Base-by-base conservation (phyloP, 73 alveolate species). In the Paramecium primaurelia region DNA sequence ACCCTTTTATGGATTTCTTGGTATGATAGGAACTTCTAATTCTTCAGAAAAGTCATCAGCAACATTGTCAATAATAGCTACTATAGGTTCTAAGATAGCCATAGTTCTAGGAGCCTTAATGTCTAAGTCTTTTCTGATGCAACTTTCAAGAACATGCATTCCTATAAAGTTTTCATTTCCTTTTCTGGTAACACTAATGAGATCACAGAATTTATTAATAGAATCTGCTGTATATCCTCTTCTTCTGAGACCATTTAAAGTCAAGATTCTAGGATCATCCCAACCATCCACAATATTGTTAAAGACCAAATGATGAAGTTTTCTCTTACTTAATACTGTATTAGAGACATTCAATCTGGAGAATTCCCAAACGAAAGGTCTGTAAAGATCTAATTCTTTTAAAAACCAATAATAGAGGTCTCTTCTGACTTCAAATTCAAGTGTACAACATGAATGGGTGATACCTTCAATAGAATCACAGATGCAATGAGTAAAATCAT, bases 361-460 rank as follows among this genome's bases (percentile, higher is more conserved):
- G 96, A 95, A 98, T 94, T 98, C 99, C 99, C 99, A 98, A 3
- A 98, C 99, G 34, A 92, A 94, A 8, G 99, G 99, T 73, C 99
- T 94, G 93, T 98, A 98, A 93, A 98, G 93, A 92, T 98, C 99
- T 16, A 98, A 98, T 28, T 99, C 99, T 86, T 98, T 99, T 80
- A 98, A 95, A 26, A 97, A 95, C 99, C 99, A 98, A 92, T 98
- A 98, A 91, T 98, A 98, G 42, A 99, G 97, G 86, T 98, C 99
- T 93, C 99, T 95, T 95, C 99, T 97, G 86, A 96, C 98, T 93
- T 98, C 99, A 71, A 98, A 98, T 94, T 98, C 99, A 26, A 98
- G 92, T 8, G 99, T 97, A 92, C 99, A 98, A 77, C 97, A 95
- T 68, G 99, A 97, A 96, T 98, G 99, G 28, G 99, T 98, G 47